Base-by-base conservation (phyloP, 345 rosid species). In the Aquilaria yunnanensis region DNA sequence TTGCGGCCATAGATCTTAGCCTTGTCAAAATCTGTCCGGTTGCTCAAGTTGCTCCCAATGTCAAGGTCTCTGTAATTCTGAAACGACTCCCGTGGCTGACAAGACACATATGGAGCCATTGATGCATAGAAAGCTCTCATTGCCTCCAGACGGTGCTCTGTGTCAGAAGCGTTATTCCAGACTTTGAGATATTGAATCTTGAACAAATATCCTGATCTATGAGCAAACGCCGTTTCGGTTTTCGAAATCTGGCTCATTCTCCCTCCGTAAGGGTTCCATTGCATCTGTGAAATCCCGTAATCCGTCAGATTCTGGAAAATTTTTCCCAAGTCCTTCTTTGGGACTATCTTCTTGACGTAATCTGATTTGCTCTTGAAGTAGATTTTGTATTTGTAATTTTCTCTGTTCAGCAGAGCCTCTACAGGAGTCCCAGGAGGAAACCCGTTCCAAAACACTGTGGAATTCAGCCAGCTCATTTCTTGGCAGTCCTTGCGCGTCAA, bases 41-140 rank as follows among this genome's bases (percentile, higher is more conserved):
- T 47, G 0, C 54, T 49, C 31, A 29, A 30, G 68, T 62, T 52
- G 29, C 52, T 67, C 14, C 67, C 68, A 14, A 72, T n/a, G 46
- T 64, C 69, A 46, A 59, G 14, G 50, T 58, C 63, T 59, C 64
- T 63, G 61, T 56, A 74, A 51, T 71, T 78, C 23, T 71, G 65
- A 33, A 68, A 78, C 2, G 79, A 66, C 10, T 41, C 52, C 23
- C 83, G 70, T 1, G 83, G 83, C 7, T 14, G 51, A 13, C 14
- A 66, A 7, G 78, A 67, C 12, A 72, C 77, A 31, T 69, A 78
- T 12, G 70, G 64, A 7, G 55, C 45, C 77, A 72, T 69, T 75
- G 70, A 78, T 14, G 57, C 49, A 41, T 78, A 64, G 5, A 72
- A 51, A 23, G 31, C 58, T 55, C 69, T 70, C 6, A 72, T 72